Evolutionary conservation across 345 rosid species (phyloP).

Genomic region (Populus deltoides): DNA sequence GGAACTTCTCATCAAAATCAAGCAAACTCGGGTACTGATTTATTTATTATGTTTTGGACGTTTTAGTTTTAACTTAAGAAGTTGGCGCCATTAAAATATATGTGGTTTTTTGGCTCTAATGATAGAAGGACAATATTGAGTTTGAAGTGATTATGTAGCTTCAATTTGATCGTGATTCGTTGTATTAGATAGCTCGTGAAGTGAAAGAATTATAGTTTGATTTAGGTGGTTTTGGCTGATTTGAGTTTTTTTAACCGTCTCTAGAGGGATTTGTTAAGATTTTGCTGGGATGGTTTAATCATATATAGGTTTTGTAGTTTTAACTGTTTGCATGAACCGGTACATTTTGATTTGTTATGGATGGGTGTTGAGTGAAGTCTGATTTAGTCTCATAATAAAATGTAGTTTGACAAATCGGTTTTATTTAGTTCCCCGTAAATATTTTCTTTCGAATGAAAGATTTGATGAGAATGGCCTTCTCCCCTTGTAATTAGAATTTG

Average conservation of each 20-base stretch:
- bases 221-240: too few species aligned
- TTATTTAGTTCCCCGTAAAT: not conserved
- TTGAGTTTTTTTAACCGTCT: too few species aligned
- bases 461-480: not conserved
- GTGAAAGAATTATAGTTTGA: too few species aligned
- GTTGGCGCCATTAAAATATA: not conserved
- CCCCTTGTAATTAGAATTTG: not conserved
- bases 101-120: not conserved
- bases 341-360: not conserved
- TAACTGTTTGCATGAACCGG: not conserved
- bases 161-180: too few species aligned
- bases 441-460: not conserved
- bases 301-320: not conserved
- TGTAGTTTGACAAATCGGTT: not conserved
- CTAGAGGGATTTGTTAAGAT: not conserved
- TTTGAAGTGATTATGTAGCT: too few species aligned
- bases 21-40: slow-evolving; percentile 58
- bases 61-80: not conserved
- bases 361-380: not conserved
- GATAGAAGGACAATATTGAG: too few species aligned
- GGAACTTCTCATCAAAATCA: slow-evolving; percentile 64
- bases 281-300: not conserved
- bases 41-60: not conserved
- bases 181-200: too few species aligned
- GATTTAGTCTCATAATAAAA: too few species aligned